These are phyloP conservation scores for Lagenidium giganteum DNA, from an alignment of 352 stramenopile genomes.

Conservation along the genomic window DNA sequence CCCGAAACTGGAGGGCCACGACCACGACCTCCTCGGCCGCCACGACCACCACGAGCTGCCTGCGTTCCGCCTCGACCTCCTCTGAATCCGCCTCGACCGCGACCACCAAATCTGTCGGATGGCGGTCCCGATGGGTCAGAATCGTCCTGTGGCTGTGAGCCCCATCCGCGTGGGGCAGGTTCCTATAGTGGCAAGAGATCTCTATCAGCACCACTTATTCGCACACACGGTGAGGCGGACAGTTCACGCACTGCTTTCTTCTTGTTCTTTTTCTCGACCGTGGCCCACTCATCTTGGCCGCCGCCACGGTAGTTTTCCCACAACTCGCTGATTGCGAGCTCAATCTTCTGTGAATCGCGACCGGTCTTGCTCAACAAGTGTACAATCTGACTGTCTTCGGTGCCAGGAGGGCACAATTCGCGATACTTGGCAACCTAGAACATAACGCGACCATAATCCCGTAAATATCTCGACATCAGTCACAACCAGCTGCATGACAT, in stretches of 20 bases:
- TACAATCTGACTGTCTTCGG: constrained; percentile 57
- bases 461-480: too few relatives aligned
- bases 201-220: too few relatives aligned
- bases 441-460: too few relatives aligned
- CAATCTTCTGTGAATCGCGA: constrained; percentile 53
- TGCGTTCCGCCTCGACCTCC: constrained; percentile 45
- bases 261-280: constrained; percentile 56
- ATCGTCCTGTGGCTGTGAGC: too few relatives aligned
- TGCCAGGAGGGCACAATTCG: constrained; percentile 64
- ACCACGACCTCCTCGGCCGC: constrained; percentile 31
- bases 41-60: constrained; percentile 46
- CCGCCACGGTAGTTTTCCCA: constrained; percentile 62
- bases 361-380: constrained; percentile 56
- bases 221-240: too few relatives aligned
- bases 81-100: neutral
- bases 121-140: too few relatives aligned
- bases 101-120: constrained; percentile 5
- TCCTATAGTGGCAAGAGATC: neutral
- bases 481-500: too few relatives aligned
- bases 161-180: neutral
- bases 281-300: constrained; percentile 53
- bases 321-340: constrained; percentile 64
- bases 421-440: constrained; percentile 67
- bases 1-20: constrained; percentile 29
- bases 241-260: too few relatives aligned